A percentile compares a stretch with the other conserved stretches of the same genome.
Conservation (phyloP, 1,139 yeast genomes). For the Kurtzmaniella quercitrusa region DNA sequence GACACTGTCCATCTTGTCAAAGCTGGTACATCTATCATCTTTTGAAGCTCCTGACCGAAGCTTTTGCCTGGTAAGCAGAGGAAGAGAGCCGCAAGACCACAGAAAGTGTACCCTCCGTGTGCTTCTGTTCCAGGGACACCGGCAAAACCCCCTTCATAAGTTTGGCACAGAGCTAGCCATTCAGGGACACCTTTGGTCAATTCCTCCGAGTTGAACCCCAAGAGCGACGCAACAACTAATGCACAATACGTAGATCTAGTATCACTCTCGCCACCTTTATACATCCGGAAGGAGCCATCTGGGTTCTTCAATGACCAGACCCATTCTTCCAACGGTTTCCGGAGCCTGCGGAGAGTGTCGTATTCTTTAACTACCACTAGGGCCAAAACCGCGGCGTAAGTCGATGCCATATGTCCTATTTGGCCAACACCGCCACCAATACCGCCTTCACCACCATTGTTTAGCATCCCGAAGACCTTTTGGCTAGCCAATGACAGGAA, state of each 20-base stretch:
- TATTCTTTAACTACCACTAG: constrained; percentile 52
- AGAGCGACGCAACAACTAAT: constrained; percentile 64
- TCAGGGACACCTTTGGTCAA: constrained; percentile 48
- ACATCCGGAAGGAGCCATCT: constrained; percentile 77
- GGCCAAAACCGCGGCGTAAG: constrained; percentile 74
- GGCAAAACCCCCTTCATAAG: constrained; percentile 94
- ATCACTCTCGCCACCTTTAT: constrained; percentile 77
- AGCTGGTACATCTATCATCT: constrained; percentile 32
- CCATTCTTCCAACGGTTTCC: constrained; percentile 54
- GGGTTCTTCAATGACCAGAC: constrained; percentile 51
- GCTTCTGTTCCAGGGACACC: constrained; percentile 84
- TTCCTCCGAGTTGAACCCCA: constrained; percentile 61
- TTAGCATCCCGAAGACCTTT: constrained; percentile 24
- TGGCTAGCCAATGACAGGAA: constrained; percentile 13
- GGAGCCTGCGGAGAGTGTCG: constrained; percentile 21
- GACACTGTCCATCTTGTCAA: constrained; percentile 62
- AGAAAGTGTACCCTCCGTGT: constrained; percentile 94
- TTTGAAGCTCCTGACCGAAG: constrained; percentile 11
- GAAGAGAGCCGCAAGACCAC: constrained; percentile 75
- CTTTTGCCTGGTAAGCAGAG: constrained; percentile 32
- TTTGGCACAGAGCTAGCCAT: constrained; percentile 75
- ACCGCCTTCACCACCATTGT: constrained; percentile 52
- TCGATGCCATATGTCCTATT: constrained; percentile 77
- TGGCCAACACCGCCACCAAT: constrained; percentile 85
- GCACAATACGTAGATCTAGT: constrained; percentile 88